A percentile compares a stretch with the other conserved stretches of the same genome.
phyloP scores from a whole-genome alignment of 177 flowering plant species.

The Tripterygium wilfordii region DNA sequence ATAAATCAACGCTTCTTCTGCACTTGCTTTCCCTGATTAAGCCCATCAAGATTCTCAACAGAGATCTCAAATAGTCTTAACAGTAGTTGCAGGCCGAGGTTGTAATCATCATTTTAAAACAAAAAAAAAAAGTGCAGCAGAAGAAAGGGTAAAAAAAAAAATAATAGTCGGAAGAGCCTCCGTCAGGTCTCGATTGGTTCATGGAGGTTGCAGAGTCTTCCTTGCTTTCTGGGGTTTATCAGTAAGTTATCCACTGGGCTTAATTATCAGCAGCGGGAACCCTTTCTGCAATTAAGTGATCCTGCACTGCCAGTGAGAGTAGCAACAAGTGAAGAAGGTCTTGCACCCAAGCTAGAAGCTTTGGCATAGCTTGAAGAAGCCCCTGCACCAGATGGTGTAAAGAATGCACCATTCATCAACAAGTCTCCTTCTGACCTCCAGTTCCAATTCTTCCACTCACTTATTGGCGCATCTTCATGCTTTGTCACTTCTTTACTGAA shows the following conservation, averaged over 20 bases:
- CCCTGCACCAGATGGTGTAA: conserved; percentile 72
- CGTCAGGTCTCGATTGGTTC: background rate
- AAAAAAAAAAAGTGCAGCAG: background rate
- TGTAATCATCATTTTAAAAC: conserved; percentile 23
- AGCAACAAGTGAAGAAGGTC: conserved; percentile 68
- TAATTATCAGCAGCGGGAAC: conserved; percentile 60
- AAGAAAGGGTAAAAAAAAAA: conserved; percentile 4
- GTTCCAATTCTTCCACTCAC: conserved; percentile 83
- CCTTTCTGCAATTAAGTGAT: conserved; percentile 64
- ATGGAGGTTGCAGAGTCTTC: background rate
- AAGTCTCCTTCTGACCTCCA: conserved; percentile 91
- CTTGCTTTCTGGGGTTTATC: background rate
- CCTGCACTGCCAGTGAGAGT: conserved; percentile 57
- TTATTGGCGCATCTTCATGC: conserved; percentile 75
- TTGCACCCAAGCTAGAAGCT: conserved; percentile 83
- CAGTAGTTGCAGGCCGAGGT: conserved; percentile 68
- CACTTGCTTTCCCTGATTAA: conserved; percentile 46
- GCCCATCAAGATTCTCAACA: conserved; percentile 21
- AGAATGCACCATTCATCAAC: conserved; percentile 78
- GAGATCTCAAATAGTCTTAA: conserved; percentile 24
- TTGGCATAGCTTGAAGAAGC: conserved; percentile 75
- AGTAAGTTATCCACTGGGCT: background rate
- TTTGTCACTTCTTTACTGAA: conserved; percentile 88
- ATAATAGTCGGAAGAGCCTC: conserved; percentile 1
- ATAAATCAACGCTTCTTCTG: conserved; percentile 62